phyloP scores from a whole-genome alignment of 768 basidiomycete genomes.

The Lactarius akahatsu region DNA sequence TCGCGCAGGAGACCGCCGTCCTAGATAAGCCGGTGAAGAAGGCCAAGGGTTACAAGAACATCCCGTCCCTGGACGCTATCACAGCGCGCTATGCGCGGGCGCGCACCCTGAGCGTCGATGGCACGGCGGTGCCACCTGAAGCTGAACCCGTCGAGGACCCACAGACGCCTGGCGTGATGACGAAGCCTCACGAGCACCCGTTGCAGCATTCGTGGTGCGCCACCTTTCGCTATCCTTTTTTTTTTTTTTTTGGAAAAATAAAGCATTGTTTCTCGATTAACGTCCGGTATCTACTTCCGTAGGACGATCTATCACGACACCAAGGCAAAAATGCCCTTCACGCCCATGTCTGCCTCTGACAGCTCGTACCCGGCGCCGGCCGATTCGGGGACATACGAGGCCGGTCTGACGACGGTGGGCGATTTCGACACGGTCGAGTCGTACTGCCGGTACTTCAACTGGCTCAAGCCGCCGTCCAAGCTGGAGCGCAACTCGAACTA shows the following conservation, averaged over 20 bases:
- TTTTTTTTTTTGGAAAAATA: not conserved
- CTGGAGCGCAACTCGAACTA: conserved; percentile 91
- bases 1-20: conserved; percentile 51
- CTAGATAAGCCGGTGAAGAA: conserved; percentile 33
- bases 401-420: conserved; percentile 80
- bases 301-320: conserved; percentile 93
- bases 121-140: conserved; percentile 70
- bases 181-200: conserved; percentile 75
- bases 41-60: conserved; percentile 77
- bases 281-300: not conserved
- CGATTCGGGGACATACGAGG: conserved; percentile 78
- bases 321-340: conserved; percentile 67
- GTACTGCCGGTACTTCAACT: conserved; percentile 91
- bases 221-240: conserved; percentile 1
- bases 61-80: conserved; percentile 82
- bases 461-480: conserved; percentile 88
- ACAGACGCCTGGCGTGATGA: conserved; percentile 72
- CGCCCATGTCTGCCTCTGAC: conserved; percentile 42
- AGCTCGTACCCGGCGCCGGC: conserved; percentile 41
- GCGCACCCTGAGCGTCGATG: conserved; percentile 55
- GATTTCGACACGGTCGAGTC: conserved; percentile 88
- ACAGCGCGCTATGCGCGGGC: conserved; percentile 75
- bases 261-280: not conserved
- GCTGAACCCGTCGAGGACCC: conserved; percentile 80
- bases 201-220: conserved; percentile 78